These are phyloP conservation scores for Porphyrellus cyaneotinctus DNA, from an alignment of 768 basidiomycete genomes.

Conservation along the genomic window DNA sequence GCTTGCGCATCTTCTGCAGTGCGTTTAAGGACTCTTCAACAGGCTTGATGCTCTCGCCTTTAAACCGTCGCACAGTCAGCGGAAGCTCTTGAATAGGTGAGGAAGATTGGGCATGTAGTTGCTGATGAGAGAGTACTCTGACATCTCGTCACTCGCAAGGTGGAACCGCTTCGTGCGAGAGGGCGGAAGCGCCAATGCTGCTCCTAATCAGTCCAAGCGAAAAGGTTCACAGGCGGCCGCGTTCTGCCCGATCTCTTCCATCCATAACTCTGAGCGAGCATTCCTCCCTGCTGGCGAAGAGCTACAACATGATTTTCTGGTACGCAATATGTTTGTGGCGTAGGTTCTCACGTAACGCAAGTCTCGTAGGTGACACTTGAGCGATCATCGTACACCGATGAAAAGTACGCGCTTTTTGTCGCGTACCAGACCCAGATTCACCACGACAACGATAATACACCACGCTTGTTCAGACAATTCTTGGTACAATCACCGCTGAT, in stretches of 20 bases:
- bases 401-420: conserved; percentile 77
- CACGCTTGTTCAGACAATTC: conserved; percentile 62
- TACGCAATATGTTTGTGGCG: conserved; percentile 20
- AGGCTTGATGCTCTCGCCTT: conserved; percentile 68
- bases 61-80: conserved; percentile 67
- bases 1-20: conserved; percentile 2
- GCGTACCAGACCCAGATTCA: conserved; percentile 81
- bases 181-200: conserved; percentile 34
- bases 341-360: not conserved
- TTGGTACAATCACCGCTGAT: conserved; percentile 74
- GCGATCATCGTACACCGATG: conserved; percentile 66
- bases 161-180: conserved; percentile 68
- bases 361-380: conserved; percentile 63
- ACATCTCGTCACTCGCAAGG: conserved; percentile 32
- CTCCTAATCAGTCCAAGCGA: conserved; percentile 7
- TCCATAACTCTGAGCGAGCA: conserved; percentile 54
- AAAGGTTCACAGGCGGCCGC: conserved; percentile 7
- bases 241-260: conserved; percentile 43
- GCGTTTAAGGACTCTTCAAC: conserved; percentile 16
- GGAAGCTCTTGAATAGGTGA: conserved; percentile 71
- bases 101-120: not conserved
- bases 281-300: conserved; percentile 28
- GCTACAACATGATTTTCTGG: conserved; percentile 58
- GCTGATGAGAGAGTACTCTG: not conserved
- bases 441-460: conserved; percentile 52